Evolutionary conservation across 345 rosid species (phyloP), one percentile per base, ranked within the genome.

Genomic region (Heritiera fomes): DNA sequence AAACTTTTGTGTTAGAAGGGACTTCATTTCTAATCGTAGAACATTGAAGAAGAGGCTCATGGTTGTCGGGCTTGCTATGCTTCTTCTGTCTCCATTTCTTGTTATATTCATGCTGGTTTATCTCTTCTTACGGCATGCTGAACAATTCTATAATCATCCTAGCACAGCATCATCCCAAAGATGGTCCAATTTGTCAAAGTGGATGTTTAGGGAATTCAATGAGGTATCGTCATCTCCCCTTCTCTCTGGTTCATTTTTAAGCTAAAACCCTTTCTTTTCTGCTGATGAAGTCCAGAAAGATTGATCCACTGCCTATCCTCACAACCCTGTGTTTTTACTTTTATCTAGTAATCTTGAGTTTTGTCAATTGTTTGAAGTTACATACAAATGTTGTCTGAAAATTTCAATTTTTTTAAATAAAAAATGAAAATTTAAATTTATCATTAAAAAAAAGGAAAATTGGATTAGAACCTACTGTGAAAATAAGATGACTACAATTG

Each of bases 181-280:
- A 87, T 94, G 99, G 99, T 97, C 98, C 76, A 97, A 97, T 88
- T 86, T 94, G 87, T 92, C 99, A 62, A 93, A 83, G 73, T 97
- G 99, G 99, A 91, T 93, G 67, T 92, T 90, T 83, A 90, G 99
- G 87, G 99, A 97, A 86, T 97, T 90, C 81, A 94, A 94, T 78
- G 98, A 97, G 98, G 99, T 94, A 88, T 38, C 50, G 30, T 8
- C 53, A n/a, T 74, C 50, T 5, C 43, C 41, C 53, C 32, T 59
- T 45, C 62, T 50, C 60, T 23, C 32, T 56, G 34, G 13, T 53
- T 72, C 41, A 32, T 58, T 67, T 76, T 18, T 18, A 8, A 50
- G 66, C 2, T 32, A 38, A 28, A 18, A 32, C n/a, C 47, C 61
- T 58, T 43, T 45, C 61, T 56, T 55, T 66, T 34, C 4, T 76